phyloP scores from a whole-genome alignment of 2,329 filamentous ascomycete genomes.

The Neocucurbitaria cava region DNA sequence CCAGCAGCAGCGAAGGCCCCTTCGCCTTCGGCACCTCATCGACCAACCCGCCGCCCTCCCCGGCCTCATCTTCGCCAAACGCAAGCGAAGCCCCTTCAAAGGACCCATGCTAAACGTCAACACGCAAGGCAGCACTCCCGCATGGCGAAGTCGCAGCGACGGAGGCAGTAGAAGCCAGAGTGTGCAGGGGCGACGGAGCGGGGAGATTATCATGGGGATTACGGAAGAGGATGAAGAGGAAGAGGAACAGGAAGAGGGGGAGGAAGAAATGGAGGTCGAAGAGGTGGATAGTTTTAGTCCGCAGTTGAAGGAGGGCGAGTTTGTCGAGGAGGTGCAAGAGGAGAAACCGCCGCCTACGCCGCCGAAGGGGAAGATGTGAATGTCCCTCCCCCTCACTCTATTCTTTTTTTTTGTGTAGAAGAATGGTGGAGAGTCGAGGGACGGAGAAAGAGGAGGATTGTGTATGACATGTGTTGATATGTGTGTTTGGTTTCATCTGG shows the following conservation, averaged over 20 bases:
- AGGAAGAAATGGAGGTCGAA: no score
- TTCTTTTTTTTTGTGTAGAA: no score
- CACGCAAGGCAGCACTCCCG: conserved; percentile 36
- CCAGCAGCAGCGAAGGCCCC: conserved; percentile 35
- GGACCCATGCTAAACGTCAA: conserved; percentile 69
- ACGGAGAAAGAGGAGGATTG: background rate
- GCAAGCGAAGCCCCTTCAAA: conserved; percentile 83
- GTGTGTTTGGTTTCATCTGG: background rate
- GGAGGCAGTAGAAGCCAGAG: conserved; percentile 57
- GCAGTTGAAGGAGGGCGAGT: conserved; percentile 47
- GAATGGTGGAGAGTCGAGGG: background rate
- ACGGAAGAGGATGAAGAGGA: conserved; percentile 52
- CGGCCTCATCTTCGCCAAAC: conserved; percentile 78
- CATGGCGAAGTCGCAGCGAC: conserved; percentile 8
- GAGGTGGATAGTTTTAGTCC: conserved; percentile 68
- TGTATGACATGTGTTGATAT: background rate
- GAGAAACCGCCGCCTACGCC: conserved; percentile 12
- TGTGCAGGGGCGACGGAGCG: conserved; percentile 71
- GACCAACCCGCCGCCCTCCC: conserved; percentile 56
- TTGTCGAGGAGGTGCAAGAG: conserved; percentile 40
- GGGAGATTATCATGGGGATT: conserved; percentile 75
- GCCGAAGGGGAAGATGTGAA: conserved; percentile 6
- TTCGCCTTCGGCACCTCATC: conserved; percentile 60
- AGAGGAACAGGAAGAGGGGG: conserved; percentile 56
- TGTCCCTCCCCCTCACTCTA: no score